phyloP scores from a whole-genome alignment of 257 asterid species.

The Scutellaria galericulata region DNA sequence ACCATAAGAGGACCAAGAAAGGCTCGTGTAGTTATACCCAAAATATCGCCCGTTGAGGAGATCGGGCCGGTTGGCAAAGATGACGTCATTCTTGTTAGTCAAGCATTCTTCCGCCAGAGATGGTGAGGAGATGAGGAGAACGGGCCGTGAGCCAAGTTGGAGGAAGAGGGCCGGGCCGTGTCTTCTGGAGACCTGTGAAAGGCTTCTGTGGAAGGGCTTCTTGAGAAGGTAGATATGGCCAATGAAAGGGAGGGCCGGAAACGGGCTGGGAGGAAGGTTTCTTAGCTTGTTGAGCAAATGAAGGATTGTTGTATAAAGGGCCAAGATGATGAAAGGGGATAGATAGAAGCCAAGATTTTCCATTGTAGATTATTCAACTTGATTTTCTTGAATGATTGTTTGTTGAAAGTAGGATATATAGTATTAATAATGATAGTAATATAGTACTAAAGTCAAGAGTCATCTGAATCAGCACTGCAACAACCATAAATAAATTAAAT shows the following conservation, averaged over 20 bases:
- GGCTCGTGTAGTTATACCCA: conserved; percentile 67
- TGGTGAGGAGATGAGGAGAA: conserved; percentile 66
- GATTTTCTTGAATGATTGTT: background rate
- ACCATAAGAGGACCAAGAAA: conserved; percentile 66
- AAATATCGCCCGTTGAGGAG: conserved; percentile 69
- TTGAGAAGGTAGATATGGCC: conserved; percentile 71
- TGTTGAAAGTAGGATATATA: background rate
- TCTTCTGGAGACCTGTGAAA: conserved; percentile 47
- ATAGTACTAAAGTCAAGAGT: background rate
- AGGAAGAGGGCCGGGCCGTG: conserved; percentile 69
- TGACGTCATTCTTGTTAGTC: conserved; percentile 53
- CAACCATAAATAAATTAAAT: background rate
- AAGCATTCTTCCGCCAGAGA: conserved; percentile 66
- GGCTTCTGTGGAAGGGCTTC: conserved; percentile 61
- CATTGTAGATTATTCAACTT: conserved; percentile 23
- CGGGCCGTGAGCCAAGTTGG: conserved; percentile 61
- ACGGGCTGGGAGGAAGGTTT: conserved; percentile 75
- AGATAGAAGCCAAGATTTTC: conserved; percentile 39
- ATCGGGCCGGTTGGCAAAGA: conserved; percentile 73
- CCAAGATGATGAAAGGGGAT: conserved; percentile 40
- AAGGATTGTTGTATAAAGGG: conserved; percentile 37
- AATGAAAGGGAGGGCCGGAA: conserved; percentile 60
- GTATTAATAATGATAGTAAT: background rate
- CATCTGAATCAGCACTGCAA: background rate
- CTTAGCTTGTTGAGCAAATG: conserved; percentile 44